Percentiles rank a stretch among this genome's conserved stretches.
phyloP scores from a whole-genome alignment of 371 early-diverging fungal species.

The Circinella umbellata region DNA sequence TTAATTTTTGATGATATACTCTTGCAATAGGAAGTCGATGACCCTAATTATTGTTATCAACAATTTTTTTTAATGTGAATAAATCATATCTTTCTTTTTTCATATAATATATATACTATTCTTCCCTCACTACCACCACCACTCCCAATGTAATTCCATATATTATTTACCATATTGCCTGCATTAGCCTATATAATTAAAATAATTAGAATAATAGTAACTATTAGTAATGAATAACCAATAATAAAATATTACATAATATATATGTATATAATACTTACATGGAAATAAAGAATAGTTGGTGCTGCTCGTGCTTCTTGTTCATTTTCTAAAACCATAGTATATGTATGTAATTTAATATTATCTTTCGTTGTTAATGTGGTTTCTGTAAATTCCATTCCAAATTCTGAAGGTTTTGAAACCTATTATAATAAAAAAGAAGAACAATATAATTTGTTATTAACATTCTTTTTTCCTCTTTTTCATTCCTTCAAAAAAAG shows the following conservation, averaged over 20 bases:
- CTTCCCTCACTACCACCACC: not conserved
- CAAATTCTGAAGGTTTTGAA: constrained; percentile 73
- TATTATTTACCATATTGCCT: constrained; percentile 83
- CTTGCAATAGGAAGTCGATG: constrained; percentile 91
- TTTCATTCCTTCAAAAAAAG: too few relatives aligned
- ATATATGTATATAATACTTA: constrained; percentile 26
- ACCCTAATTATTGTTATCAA: constrained; percentile 56
- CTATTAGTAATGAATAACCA: too few relatives aligned
- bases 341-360: constrained; percentile 79
- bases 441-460: not conserved
- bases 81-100: not conserved
- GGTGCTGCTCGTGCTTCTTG: constrained; percentile 62
- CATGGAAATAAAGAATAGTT: constrained; percentile 89
- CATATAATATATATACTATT: not conserved
- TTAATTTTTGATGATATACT: constrained; percentile 61
- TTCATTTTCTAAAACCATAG: constrained; percentile 67
- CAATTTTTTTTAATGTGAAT: not conserved
- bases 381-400: constrained; percentile 75
- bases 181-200: constrained; percentile 75
- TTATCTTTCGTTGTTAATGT: constrained; percentile 81
- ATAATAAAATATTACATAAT: too few relatives aligned
- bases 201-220: too few relatives aligned
- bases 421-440: constrained; percentile 52
- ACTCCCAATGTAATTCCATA: too few relatives aligned
- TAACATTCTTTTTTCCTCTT: too few relatives aligned